Evolutionary conservation across 2,329 filamentous ascomycete genomes (phyloP).

Genomic region (Aspergillus tanneri): DNA sequence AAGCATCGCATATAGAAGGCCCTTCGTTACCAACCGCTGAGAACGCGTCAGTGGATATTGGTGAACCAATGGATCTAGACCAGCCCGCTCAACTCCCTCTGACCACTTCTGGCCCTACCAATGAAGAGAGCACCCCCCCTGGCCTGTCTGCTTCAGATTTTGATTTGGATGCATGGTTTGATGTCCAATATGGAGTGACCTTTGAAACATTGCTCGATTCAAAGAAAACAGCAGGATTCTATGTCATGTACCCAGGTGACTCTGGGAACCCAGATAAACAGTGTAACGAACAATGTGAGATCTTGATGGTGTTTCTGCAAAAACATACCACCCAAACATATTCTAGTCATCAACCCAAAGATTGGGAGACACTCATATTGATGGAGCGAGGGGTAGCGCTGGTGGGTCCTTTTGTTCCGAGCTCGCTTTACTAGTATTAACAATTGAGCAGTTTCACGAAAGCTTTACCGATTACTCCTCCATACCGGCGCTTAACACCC

Average conservation of each 20-base stretch:
- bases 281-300: conserved; percentile 11
- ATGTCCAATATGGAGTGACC: conserved; percentile 23
- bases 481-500: conserved; percentile 26
- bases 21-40: neutral
- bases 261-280: conserved; percentile 21
- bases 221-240: conserved; percentile 29
- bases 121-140: neutral
- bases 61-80: conserved; percentile 6
- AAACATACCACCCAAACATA: conserved; percentile 16
- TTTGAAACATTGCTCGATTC: conserved; percentile 27
- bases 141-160: neutral
- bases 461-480: conserved; percentile 31
- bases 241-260: conserved; percentile 33
- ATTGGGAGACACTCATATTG: conserved; percentile 38
- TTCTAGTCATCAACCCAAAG: conserved; percentile 30
- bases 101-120: neutral
- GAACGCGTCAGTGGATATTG: neutral
- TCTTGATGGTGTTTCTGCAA: conserved; percentile 28
- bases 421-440: conserved; percentile 9
- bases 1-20: neutral
- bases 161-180: conserved; percentile 19
- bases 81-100: neutral
- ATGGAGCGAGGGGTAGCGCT: conserved; percentile 34
- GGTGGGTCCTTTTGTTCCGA: conserved; percentile 28
- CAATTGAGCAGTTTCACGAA: conserved; percentile 36